These are phyloP conservation scores for Coprinellus micaceus DNA, from an alignment of 768 basidiomycete species.

Conservation along the genomic window DNA sequence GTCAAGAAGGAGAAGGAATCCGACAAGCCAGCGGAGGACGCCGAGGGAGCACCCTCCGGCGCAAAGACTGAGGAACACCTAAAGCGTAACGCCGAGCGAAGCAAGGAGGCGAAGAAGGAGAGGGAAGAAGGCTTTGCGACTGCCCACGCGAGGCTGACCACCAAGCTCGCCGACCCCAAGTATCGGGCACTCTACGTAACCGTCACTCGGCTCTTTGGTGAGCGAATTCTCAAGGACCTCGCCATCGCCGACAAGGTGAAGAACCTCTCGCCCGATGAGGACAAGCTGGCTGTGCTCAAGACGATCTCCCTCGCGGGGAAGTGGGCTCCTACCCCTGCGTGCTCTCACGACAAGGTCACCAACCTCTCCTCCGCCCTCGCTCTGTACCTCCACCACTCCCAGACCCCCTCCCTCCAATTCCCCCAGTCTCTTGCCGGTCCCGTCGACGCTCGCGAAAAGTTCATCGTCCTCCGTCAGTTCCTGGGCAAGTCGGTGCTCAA, in stretches of 20 bases:
- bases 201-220: constrained; percentile 58
- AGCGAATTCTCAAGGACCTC: constrained; percentile 49
- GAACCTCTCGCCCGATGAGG: constrained; percentile 27
- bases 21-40: constrained; percentile 10
- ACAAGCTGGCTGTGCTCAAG: constrained; percentile 30
- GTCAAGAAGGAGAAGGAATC: constrained; percentile 11
- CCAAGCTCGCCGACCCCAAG: constrained; percentile 43
- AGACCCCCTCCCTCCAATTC: constrained; percentile 22
- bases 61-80: background rate
- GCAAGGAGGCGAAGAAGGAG: constrained; percentile 20
- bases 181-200: constrained; percentile 63
- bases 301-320: constrained; percentile 59
- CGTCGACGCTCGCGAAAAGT: constrained; percentile 25
- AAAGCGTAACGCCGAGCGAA: constrained; percentile 6
- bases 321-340: constrained; percentile 63
- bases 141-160: constrained; percentile 33
- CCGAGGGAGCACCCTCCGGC: constrained; percentile 8
- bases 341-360: constrained; percentile 58
- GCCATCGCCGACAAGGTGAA: constrained; percentile 33
- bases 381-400: constrained; percentile 44
- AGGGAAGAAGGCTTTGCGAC: constrained; percentile 21
- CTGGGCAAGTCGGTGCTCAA: constrained; percentile 59
- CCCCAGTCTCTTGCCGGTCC: constrained; percentile 31
- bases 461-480: constrained; percentile 47
- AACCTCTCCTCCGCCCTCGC: constrained; percentile 64